These are phyloP conservation scores for Plasmodium gallinaceum DNA, from an alignment of 169 alveolate species.

Conservation along the genomic window DNA sequence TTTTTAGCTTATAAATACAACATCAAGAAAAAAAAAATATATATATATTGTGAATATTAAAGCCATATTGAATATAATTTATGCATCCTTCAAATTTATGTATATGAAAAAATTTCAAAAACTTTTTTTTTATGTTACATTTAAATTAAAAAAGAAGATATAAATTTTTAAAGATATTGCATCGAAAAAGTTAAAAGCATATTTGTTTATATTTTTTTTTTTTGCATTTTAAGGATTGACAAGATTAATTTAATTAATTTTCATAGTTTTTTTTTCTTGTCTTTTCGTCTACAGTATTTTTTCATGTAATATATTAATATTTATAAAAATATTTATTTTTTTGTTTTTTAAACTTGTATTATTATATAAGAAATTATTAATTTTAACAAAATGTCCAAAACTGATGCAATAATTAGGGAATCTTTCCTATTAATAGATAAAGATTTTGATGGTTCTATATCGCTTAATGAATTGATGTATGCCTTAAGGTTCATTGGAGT, in stretches of 20 bases:
- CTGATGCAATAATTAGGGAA: conserved; percentile 40
- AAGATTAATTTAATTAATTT: neutral
- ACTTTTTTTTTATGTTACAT: neutral
- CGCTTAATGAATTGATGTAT: conserved; percentile 35
- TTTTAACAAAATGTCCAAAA: conserved; percentile 31
- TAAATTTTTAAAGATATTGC: neutral
- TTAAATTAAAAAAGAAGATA: neutral
- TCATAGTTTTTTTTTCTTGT: neutral
- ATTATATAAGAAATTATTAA: neutral
- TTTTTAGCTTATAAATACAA: conserved; percentile 3
- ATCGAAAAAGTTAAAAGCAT: neutral
- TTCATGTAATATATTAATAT: neutral
- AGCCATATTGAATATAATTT: too few species aligned
- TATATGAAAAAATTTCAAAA: neutral
- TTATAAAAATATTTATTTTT: neutral
- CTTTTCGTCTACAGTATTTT: neutral
- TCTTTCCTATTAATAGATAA: conserved; percentile 42
- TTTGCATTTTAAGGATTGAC: too few species aligned
- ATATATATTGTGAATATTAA: neutral
- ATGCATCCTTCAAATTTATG: too few species aligned
- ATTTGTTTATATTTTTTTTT: neutral
- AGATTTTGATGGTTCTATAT: conserved; percentile 30
- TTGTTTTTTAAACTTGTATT: conserved; percentile 3
- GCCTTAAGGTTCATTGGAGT: conserved; percentile 65
- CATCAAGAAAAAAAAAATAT: neutral